A percentile compares a stretch with the other conserved stretches of the same genome.
These are phyloP conservation scores for Ceriops tagal DNA, from an alignment of 345 rosid genomes.

Conservation along the genomic window DNA sequence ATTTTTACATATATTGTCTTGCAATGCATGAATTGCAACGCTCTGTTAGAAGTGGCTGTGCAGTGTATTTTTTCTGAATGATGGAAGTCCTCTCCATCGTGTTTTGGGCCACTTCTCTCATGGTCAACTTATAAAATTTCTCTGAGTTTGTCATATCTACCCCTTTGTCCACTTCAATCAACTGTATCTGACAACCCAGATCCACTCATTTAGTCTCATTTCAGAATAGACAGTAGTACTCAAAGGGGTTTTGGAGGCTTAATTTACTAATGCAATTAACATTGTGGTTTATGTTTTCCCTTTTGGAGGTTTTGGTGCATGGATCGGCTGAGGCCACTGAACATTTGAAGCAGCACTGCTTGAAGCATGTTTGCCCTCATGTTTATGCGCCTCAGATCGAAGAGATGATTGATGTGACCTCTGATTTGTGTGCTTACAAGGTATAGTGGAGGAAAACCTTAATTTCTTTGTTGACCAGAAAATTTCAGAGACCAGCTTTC, in stretches of 20 bases:
- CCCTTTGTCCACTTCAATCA: too few species aligned
- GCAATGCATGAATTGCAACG: background rate
- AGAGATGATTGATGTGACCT: conserved; percentile 89
- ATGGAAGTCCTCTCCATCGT: conserved; percentile 1
- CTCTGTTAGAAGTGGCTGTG: background rate
- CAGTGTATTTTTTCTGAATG: background rate
- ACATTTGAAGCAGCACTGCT: conserved; percentile 91
- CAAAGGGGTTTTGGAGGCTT: background rate
- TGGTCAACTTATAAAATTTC: background rate
- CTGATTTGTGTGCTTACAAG: conserved; percentile 96
- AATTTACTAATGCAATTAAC: conserved; percentile 6
- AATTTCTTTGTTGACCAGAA: background rate
- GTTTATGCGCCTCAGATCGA: conserved; percentile 90
- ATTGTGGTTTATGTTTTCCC: background rate
- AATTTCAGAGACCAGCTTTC: conserved; percentile 8
- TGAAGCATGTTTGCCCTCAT: conserved; percentile 75
- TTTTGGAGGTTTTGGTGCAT: conserved; percentile 81
- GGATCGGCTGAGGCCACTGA: conserved; percentile 98
- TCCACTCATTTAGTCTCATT: too few species aligned
- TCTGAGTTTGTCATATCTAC: too few species aligned
- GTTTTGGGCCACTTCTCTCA: background rate
- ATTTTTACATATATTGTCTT: background rate
- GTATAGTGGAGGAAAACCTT: conserved; percentile 29
- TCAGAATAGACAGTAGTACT: background rate
- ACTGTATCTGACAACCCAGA: too few species aligned